Conservation (phyloP, 2,329 filamentous ascomycete species). For the Aspergillus phoenicis region DNA sequence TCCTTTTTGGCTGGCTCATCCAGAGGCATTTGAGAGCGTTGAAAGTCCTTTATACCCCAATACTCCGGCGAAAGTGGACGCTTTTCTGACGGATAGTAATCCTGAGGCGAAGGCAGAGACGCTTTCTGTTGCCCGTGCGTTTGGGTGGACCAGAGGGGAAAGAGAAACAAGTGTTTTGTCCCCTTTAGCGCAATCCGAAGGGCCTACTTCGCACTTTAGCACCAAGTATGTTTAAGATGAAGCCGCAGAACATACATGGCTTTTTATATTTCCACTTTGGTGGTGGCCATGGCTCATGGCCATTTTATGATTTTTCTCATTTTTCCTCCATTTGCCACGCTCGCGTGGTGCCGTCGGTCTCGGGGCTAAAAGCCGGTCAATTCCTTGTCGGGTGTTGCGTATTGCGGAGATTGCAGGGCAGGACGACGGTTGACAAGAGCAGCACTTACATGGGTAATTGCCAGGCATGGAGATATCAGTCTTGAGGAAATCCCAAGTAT, state of each 20-base stretch:
- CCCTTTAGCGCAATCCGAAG: not conserved
- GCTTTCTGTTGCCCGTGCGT: not conserved
- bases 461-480: not conserved
- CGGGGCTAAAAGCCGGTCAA: not conserved
- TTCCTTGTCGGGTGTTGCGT: not conserved
- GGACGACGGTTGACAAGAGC: not conserved
- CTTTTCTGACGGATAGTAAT: not conserved
- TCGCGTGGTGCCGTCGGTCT: not conserved
- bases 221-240: too few relatives aligned
- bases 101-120: not conserved
- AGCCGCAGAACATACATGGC: not conserved
- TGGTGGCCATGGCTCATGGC: not conserved
- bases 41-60: too few relatives aligned
- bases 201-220: not conserved
- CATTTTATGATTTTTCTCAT: not conserved
- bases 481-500: not conserved
- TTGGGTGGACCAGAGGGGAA: not conserved
- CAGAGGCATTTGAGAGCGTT: not conserved
- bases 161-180: not conserved
- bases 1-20: not conserved
- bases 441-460: not conserved
- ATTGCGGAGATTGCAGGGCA: not conserved
- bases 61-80: too few relatives aligned
- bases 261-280: not conserved
- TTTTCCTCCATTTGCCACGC: not conserved